phyloP scores from a whole-genome alignment of 768 basidiomycete genomes.

The Serendipita sp. region DNA sequence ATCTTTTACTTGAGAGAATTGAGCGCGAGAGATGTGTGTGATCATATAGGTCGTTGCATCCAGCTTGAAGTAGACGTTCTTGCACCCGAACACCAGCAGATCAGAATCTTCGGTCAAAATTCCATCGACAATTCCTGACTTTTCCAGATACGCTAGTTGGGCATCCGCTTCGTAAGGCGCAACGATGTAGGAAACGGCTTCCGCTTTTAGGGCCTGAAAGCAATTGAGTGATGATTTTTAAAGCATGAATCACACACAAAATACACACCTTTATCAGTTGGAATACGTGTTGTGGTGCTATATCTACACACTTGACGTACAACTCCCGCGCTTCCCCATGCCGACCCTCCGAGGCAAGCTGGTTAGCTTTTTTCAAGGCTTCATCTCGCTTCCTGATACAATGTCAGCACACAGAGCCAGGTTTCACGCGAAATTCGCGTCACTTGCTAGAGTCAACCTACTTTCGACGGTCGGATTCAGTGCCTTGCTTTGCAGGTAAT shows the following conservation, averaged over 20 bases:
- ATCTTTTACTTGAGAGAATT: conserved; percentile 45
- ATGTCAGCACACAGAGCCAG: neutral
- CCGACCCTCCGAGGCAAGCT: conserved; percentile 62
- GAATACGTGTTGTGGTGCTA: conserved; percentile 94
- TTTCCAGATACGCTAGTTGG: conserved; percentile 86
- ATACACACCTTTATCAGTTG: conserved; percentile 86
- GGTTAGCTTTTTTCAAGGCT: conserved; percentile 55
- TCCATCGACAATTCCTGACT: conserved; percentile 64
- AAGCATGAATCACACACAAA: neutral
- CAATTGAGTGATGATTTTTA: neutral
- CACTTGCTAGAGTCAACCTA: conserved; percentile 14
- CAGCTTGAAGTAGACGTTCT: conserved; percentile 83
- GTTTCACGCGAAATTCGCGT: neutral
- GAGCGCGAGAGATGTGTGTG: conserved; percentile 44
- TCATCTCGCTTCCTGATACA: conserved; percentile 47
- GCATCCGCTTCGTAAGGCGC: conserved; percentile 99
- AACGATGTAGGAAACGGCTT: conserved; percentile 70
- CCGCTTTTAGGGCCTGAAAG: conserved; percentile 68
- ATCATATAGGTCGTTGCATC: conserved; percentile 54
- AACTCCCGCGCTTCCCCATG: conserved; percentile 68
- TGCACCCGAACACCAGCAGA: conserved; percentile 92
- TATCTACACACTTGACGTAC: conserved; percentile 84
- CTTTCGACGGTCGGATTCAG: conserved; percentile 62
- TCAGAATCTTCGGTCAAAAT: conserved; percentile 98
- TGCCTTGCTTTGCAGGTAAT: conserved; percentile 84